A percentile compares a stretch with the other conserved stretches of the same genome.
phyloP scores from a whole-genome alignment of 257 asterid species.

The Hygrophila difformis region DNA sequence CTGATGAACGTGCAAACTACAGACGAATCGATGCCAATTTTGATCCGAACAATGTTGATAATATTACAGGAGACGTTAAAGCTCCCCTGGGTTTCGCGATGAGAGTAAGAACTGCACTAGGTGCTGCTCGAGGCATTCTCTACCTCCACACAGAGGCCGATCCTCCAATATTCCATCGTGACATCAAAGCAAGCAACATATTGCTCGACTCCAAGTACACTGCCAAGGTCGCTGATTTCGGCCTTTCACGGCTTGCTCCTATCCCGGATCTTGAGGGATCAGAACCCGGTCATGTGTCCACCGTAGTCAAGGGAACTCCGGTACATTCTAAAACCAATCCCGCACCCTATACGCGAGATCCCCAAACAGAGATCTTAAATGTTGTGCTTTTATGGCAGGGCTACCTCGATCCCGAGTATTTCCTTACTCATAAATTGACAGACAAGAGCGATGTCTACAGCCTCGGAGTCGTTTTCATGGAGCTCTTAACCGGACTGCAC shows the following conservation, averaged over 20 bases:
- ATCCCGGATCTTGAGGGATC: constrained; percentile 76
- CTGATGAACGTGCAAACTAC: no score
- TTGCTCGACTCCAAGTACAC: constrained; percentile 64
- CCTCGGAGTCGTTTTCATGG: constrained; percentile 94
- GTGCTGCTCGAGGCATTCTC: constrained; percentile 83
- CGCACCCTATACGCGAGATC: no score
- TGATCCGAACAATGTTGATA: no score
- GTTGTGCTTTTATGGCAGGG: no score
- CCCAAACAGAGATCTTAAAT: no score
- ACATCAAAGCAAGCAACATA: constrained; percentile 90
- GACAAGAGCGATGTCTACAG: constrained; percentile 97
- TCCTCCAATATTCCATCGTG: constrained; percentile 99
- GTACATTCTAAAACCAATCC: constrained; percentile 37
- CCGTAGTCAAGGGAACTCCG: constrained; percentile 97
- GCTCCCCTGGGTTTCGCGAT: constrained; percentile 46
- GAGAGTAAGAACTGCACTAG: constrained; percentile 71
- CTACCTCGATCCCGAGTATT: constrained; percentile 96
- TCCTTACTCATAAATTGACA: constrained; percentile 81
- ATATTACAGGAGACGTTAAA: constrained; percentile 68
- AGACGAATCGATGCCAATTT: no score
- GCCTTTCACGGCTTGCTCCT: constrained; percentile 87
- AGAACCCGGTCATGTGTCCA: constrained; percentile 70
- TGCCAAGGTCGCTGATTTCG: no score
- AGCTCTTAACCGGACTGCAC: constrained; percentile 89
- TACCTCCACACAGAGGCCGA: constrained; percentile 94